phyloP scores from a whole-genome alignment of 805 yeast species.

The Blastobotrys attinorum region DNA sequence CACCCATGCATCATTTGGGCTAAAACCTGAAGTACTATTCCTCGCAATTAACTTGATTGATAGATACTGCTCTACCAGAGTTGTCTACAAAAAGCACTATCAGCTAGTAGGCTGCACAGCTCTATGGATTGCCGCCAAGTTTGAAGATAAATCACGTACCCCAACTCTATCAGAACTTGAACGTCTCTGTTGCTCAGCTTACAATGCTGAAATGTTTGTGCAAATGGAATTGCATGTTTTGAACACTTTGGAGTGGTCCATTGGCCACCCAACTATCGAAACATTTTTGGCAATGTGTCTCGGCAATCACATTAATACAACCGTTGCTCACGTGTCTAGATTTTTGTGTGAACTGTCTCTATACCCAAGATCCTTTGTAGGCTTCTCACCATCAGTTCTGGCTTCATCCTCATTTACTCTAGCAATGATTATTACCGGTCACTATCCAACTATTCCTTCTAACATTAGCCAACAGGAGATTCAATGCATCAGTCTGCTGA shows the following conservation, averaged over 20 bases:
- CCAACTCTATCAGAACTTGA: conserved; percentile 70
- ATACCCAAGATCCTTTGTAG: conserved; percentile 27
- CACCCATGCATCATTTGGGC: conserved; percentile 48
- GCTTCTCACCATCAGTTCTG: conserved; percentile 26
- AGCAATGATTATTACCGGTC: conserved; percentile 19
- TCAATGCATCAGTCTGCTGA: conserved; percentile 28
- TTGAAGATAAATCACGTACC: conserved; percentile 63
- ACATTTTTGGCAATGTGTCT: conserved; percentile 33
- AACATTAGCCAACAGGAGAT: conserved; percentile 17
- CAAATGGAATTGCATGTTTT: conserved; percentile 77
- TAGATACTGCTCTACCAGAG: conserved; percentile 82
- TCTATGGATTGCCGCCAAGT: conserved; percentile 85
- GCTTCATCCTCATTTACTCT: conserved; percentile 28
- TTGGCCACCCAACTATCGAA: conserved; percentile 53
- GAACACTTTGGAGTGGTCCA: conserved; percentile 62
- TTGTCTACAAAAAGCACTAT: conserved; percentile 76
- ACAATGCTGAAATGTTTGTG: conserved; percentile 51
- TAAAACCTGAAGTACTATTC: conserved; percentile 59
- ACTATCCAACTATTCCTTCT: conserved; percentile 13
- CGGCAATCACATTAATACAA: conserved; percentile 12
- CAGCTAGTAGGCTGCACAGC: conserved; percentile 90
- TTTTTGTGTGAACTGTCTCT: conserved; percentile 33
- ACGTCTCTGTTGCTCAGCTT: conserved; percentile 59
- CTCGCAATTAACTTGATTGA: conserved; percentile 72
- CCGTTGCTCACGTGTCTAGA: conserved; percentile 24